Evolutionary conservation across 768 basidiomycete species (phyloP), one percentile per base, ranked within the genome.

Genomic region (Mycena indigotica): DNA sequence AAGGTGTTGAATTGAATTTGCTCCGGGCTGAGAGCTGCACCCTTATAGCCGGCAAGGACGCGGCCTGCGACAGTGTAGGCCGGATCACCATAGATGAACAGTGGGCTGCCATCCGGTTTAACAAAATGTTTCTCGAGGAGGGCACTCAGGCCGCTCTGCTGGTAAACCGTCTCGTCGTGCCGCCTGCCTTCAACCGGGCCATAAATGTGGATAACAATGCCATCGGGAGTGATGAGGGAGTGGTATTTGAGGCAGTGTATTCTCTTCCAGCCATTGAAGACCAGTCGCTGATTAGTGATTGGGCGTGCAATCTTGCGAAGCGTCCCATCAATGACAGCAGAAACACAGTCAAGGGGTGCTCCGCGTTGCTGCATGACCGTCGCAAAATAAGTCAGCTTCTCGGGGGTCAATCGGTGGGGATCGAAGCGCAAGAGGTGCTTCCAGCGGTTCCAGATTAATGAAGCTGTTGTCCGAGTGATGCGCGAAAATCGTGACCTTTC

Each of bases 221-320:
- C 63, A 58, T 65, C 63, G 0, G 63, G 63, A 13, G 55, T 24
- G 2, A 62, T 32, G 24, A 62, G 4, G 3, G 57, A 48, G 26
- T 61, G 60, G 30, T 61, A 61, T 19, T 61, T 61, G 26, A 61
- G 45, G 32, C 56, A 57, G 21, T 61, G 60, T 5, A 61, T 55
- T 2, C 56, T 52, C 25, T 64, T 64, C 60, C 63, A 64, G 1
- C 63, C 60, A 50, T 65, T 65, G 38, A 49, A 65, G 15, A 62
- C 44, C 1, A 65, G 53, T 17, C 60, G 57, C 54, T 65, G 63
- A 44, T 65, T 65, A 0, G 50, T 29, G n/a, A 29, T 21, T 21
- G 41, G 41, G 8, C 41, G 41, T 15, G 41, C 28, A 29, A 30
- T 55, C 44, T 59, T 46, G 4, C 57, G 49, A 19, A 65, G 51